phyloP scores from a whole-genome alignment of 306 rosid species.

The Citrullus amarus region DNA sequence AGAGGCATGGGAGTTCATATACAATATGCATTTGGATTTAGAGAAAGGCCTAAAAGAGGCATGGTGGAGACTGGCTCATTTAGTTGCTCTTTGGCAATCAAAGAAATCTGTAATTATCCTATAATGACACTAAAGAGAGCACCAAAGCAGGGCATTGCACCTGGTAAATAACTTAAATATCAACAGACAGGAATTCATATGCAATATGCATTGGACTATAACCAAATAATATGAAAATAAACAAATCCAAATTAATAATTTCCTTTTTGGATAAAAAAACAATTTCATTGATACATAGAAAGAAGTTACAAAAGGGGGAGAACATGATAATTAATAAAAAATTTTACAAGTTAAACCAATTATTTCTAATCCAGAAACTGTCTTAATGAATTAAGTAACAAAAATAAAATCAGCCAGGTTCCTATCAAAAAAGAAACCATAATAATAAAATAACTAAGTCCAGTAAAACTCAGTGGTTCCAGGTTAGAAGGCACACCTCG shows the following conservation, averaged over 20 bases:
- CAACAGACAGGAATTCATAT: neutral
- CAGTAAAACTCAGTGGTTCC: neutral
- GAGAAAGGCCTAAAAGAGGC: neutral
- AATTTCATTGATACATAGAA: too few species aligned
- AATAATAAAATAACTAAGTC: neutral
- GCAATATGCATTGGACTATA: neutral
- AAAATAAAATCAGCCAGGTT: neutral
- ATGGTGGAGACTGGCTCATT: neutral
- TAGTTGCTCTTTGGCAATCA: neutral
- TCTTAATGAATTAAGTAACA: neutral
- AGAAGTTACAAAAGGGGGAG: too few species aligned
- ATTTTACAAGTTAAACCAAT: neutral
- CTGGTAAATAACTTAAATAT: neutral
- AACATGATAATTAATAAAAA: neutral
- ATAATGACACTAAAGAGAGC: neutral
- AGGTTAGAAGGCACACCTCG: conserved; percentile 54
- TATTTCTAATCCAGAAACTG: neutral
- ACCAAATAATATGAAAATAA: neutral
- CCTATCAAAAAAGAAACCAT: neutral
- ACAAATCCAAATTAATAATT: neutral
- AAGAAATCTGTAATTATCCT: neutral
- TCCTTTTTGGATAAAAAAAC: too few species aligned
- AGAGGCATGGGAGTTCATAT: neutral
- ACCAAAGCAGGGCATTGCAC: neutral
- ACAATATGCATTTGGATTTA: neutral